A percentile compares a stretch with the other conserved stretches of the same genome.
Conservation (phyloP, 1,284 basidiomycete genomes). For the Meira nashicola region DNA sequence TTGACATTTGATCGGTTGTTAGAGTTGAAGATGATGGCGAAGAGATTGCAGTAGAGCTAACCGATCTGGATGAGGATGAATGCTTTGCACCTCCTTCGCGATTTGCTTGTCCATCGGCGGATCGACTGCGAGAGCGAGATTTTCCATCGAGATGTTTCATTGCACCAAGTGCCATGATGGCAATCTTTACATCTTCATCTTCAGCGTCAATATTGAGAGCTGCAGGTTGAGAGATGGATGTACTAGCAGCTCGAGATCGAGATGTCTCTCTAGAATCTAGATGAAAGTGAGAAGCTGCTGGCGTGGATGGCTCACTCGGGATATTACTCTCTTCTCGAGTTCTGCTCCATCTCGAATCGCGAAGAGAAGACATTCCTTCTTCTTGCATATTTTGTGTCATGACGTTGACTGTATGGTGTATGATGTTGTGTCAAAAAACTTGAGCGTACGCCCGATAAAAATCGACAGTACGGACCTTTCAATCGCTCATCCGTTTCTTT, state of each 20-base stretch:
- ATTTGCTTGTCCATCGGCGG: conserved; percentile 1
- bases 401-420: too few relatives aligned
- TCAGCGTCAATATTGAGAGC: conserved; percentile 25
- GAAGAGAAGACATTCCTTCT: too few relatives aligned
- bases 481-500: too few relatives aligned
- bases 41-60: conserved; percentile 35
- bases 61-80: conserved; percentile 33
- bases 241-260: not conserved
- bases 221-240: not conserved
- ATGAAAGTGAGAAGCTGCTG: not conserved
- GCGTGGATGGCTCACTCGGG: conserved; percentile 11
- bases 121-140: not conserved
- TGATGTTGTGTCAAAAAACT: too few relatives aligned
- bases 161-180: conserved; percentile 40
- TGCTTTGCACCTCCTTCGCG: not conserved
- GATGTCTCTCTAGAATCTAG: not conserved
- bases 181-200: conserved; percentile 39
- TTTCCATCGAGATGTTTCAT: conserved; percentile 41
- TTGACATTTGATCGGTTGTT: conserved; percentile 27
- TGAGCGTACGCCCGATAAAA: too few relatives aligned
- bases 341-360: conserved; percentile 1
- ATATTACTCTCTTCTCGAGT: conserved; percentile 6
- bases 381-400: too few relatives aligned
- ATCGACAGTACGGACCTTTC: too few relatives aligned
- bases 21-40: conserved; percentile 34